These are phyloP conservation scores for Starmerella stigmatis DNA, from an alignment of 805 yeast genomes.

Conservation along the genomic window DNA sequence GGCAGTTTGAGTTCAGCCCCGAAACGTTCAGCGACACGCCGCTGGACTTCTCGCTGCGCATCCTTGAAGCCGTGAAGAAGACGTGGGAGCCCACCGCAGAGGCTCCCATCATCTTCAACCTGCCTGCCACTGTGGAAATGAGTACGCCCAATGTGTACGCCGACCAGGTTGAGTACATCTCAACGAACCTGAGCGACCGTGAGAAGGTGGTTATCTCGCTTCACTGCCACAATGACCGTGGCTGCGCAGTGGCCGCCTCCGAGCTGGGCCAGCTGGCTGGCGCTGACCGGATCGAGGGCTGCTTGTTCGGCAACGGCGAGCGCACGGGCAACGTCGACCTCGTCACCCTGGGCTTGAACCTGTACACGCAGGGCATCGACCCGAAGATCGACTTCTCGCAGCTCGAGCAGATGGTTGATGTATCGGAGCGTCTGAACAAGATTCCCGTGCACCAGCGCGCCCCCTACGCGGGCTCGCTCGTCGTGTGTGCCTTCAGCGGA, in stretches of 20 bases:
- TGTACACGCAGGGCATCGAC: slow-evolving; percentile 67
- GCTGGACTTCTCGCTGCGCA: slow-evolving; percentile 49
- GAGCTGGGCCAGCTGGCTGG: slow-evolving; percentile 76
- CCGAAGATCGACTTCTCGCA: slow-evolving; percentile 67
- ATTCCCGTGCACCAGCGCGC: slow-evolving; percentile 70
- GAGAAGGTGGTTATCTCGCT: slow-evolving; percentile 63
- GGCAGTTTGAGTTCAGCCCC: slow-evolving; percentile 74
- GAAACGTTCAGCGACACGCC: slow-evolving; percentile 68
- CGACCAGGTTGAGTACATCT: slow-evolving; percentile 70
- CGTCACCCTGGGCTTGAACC: slow-evolving; percentile 64
- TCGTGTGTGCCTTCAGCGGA: slow-evolving; percentile 74
- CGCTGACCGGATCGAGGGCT: slow-evolving; percentile 82
- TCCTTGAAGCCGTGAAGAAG: slow-evolving; percentile 63
- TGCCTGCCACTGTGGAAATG: slow-evolving; percentile 81
- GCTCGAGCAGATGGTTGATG: slow-evolving; percentile 52
- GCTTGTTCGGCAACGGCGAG: slow-evolving; percentile 78
- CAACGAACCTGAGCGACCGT: slow-evolving; percentile 50
- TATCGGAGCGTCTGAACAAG: slow-evolving; percentile 70
- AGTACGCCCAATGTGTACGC: slow-evolving; percentile 73
- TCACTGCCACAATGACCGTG: slow-evolving; percentile 78
- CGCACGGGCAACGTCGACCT: slow-evolving; percentile 80
- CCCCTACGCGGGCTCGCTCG: slow-evolving; percentile 74
- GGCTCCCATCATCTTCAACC: slow-evolving; percentile 63
- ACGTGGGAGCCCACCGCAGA: slow-evolving; percentile 64
- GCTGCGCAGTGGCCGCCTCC: slow-evolving; percentile 83